Evolutionary conservation across 306 rosid genomes (phyloP).

Genomic region (Fragaria nilgerrensis): DNA sequence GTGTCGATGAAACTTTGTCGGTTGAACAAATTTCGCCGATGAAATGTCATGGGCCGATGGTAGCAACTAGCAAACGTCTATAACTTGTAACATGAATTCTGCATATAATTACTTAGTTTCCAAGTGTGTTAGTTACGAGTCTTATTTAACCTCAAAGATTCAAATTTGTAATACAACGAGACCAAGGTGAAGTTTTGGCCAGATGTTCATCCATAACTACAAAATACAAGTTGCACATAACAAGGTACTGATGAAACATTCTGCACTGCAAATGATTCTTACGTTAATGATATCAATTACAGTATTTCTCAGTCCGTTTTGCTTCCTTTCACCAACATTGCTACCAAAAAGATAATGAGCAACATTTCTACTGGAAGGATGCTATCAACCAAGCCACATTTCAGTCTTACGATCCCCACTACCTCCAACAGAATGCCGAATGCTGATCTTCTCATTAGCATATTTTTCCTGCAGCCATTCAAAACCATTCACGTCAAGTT

Average conservation of each 20-base stretch:
- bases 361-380: background rate
- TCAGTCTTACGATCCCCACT: conserved; percentile 82
- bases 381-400: conserved; percentile 86
- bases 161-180: background rate
- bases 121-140: background rate
- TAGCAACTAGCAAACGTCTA: background rate
- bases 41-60: no score
- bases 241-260: background rate
- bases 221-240: background rate
- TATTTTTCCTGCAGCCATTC: conserved; percentile 90
- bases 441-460: conserved; percentile 85
- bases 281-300: conserved; percentile 13
- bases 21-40: no score
- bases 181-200: conserved; percentile 1
- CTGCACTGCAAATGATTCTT: background rate
- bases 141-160: background rate
- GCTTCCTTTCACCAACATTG: background rate
- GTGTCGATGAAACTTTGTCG: no score
- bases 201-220: background rate
- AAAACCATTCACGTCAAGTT: conserved; percentile 82
- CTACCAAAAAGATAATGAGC: background rate
- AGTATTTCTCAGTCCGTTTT: background rate
- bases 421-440: conserved; percentile 79
- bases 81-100: background rate
- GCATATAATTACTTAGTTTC: background rate